A percentile compares a stretch with the other conserved stretches of the same genome.
phyloP scores from a whole-genome alignment of 257 asterid species.

The Nicotiana sylvestris region DNA sequence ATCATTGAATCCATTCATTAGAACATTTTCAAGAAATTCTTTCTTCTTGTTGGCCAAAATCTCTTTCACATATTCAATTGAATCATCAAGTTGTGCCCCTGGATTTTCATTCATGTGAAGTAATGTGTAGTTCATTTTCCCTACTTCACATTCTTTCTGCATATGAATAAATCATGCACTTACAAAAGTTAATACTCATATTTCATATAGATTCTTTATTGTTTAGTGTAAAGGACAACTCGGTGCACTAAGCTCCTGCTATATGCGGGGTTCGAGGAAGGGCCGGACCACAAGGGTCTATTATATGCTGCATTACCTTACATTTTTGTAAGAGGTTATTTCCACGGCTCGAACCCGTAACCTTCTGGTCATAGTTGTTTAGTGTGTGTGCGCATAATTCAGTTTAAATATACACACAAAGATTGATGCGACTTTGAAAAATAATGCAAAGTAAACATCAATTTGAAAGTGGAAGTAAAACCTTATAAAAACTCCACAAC shows the following conservation, averaged over 20 bases:
- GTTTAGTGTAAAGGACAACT: too few relatives aligned
- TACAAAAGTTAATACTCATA: background rate
- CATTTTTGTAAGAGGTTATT: too few relatives aligned
- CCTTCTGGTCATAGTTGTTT: too few relatives aligned
- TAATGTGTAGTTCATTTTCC: slow-evolving; percentile 47
- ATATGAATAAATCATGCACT: background rate
- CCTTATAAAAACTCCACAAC: background rate
- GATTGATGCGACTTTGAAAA: too few relatives aligned
- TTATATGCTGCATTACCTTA: too few relatives aligned
- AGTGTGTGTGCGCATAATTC: too few relatives aligned
- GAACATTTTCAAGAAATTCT: slow-evolving; percentile 39
- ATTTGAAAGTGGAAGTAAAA: background rate
- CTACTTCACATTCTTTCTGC: slow-evolving; percentile 53
- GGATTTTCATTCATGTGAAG: slow-evolving; percentile 44
- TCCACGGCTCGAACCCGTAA: too few relatives aligned
- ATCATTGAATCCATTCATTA: slow-evolving; percentile 15
- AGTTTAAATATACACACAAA: too few relatives aligned
- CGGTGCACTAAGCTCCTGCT: too few relatives aligned
- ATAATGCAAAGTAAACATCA: background rate
- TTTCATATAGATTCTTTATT: background rate
- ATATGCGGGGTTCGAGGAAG: too few relatives aligned
- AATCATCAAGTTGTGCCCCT: slow-evolving; percentile 22
- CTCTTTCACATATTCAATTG: slow-evolving; percentile 26
- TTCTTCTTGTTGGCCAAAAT: slow-evolving; percentile 26
- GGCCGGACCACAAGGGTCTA: too few relatives aligned